Percentiles rank a stretch among this genome's conserved stretches.
phyloP scores from a whole-genome alignment of 495 filamentous ascomycete genomes.

The Daldinia concentrica region DNA sequence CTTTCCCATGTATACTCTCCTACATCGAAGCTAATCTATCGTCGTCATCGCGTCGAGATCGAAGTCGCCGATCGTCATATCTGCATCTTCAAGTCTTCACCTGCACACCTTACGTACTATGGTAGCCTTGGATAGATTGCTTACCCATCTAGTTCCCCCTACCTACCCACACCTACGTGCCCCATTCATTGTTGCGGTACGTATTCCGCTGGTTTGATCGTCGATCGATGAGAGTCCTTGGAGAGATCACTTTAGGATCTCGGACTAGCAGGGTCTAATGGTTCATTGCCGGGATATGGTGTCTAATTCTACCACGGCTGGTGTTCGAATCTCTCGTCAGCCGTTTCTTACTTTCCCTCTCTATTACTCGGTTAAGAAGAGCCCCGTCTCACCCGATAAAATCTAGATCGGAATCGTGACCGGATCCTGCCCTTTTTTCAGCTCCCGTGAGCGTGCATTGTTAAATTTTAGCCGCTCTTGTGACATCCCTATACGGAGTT shows the following conservation, averaged over 20 bases:
- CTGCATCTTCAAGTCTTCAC: conserved; percentile 7
- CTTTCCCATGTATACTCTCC: neutral
- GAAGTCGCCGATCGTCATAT: conserved; percentile 25
- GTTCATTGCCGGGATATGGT: conserved; percentile 35
- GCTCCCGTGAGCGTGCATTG: conserved; percentile 19
- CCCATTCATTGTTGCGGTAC: conserved; percentile 27
- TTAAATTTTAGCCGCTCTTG: conserved; percentile 14
- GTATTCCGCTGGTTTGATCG: conserved; percentile 32
- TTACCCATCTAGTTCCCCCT: conserved; percentile 5
- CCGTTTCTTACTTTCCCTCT: conserved; percentile 21
- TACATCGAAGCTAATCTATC: conserved; percentile 9
- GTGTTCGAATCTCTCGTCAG: conserved; percentile 37
- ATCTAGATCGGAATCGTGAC: conserved; percentile 35
- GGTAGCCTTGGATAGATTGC: conserved; percentile 6
- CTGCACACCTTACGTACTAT: conserved; percentile 16
- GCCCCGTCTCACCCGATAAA: conserved; percentile 25
- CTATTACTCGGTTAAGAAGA: conserved; percentile 31
- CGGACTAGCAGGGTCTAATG: conserved; percentile 34
- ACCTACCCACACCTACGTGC: conserved; percentile 30
- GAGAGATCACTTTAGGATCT: conserved; percentile 42
- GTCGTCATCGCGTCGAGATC: conserved; percentile 17
- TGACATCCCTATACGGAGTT: conserved; percentile 19
- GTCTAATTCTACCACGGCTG: conserved; percentile 26
- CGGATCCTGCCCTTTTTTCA: conserved; percentile 4
- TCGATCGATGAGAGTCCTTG: conserved; percentile 40